Conservation (phyloP, 345 rosid genomes). For the Geranium rotundifolium region DNA sequence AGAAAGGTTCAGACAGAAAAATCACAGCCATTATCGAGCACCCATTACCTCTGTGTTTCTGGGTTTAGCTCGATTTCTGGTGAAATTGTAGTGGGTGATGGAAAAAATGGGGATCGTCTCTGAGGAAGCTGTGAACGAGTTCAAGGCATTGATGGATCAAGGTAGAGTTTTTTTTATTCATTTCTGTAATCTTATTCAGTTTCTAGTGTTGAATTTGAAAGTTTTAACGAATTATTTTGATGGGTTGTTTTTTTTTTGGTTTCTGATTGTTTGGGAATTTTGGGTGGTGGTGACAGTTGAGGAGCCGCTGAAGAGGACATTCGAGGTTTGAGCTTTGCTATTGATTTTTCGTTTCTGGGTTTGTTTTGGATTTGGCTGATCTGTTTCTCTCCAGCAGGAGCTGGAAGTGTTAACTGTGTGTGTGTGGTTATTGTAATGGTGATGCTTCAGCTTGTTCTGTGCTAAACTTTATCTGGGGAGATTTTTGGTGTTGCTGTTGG, state of each 20-base stretch:
- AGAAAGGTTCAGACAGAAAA: too few relatives aligned
- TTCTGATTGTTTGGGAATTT: background rate
- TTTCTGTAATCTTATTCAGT: background rate
- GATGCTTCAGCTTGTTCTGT: background rate
- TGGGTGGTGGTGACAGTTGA: constrained; percentile 34
- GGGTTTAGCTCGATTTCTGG: background rate
- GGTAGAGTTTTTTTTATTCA: constrained; percentile 1
- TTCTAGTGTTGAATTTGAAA: background rate
- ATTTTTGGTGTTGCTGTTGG: background rate
- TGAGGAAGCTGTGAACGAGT: constrained; percentile 41
- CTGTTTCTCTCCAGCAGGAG: constrained; percentile 5
- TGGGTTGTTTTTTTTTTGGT: background rate
- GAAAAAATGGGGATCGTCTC: constrained; percentile 31
- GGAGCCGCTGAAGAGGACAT: constrained; percentile 41
- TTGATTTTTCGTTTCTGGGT: background rate
- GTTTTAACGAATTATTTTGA: background rate
- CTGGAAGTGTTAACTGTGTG: background rate
- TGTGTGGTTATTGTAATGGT: too few relatives aligned
- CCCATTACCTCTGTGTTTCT: background rate
- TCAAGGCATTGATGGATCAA: constrained; percentile 23
- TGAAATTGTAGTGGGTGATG: background rate
- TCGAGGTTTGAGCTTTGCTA: constrained; percentile 32
- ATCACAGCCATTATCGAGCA: background rate
- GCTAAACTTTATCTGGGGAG: background rate
- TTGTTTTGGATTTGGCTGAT: constrained; percentile 6